Conservation (phyloP, 2,329 filamentous ascomycete species). For the Amylocarpus encephaloides region DNA sequence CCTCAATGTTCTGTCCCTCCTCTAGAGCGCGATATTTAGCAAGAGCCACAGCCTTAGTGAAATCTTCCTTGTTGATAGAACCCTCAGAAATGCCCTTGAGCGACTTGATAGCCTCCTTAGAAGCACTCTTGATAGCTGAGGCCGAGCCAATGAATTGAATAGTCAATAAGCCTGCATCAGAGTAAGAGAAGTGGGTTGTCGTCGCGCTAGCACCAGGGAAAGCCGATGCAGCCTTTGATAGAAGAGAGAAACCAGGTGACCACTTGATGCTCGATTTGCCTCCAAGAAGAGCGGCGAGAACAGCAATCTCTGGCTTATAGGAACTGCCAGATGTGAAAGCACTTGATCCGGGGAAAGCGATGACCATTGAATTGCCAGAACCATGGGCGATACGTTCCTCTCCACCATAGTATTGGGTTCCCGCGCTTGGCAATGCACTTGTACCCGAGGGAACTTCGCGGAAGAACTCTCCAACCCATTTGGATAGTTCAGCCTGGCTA, state of each 20-base stretch:
- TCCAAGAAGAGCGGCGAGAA: constrained; percentile 83
- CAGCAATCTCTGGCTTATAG: constrained; percentile 84
- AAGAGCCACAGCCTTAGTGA: constrained; percentile 84
- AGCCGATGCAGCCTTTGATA: constrained; percentile 69
- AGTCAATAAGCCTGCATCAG: constrained; percentile 84
- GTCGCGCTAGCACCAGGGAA: constrained; percentile 61
- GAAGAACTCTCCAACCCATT: constrained; percentile 95
- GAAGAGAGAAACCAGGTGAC: constrained; percentile 84
- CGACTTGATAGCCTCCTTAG: constrained; percentile 70
- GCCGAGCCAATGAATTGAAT: constrained; percentile 75
- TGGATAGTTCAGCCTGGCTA: constrained; percentile 65
- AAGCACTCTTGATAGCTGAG: constrained; percentile 63
- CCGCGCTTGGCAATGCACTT: constrained; percentile 47
- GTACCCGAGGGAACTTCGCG: constrained; percentile 54
- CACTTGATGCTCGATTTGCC: constrained; percentile 92
- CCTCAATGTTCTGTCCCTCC: constrained; percentile 68
- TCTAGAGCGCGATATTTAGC: constrained; percentile 92
- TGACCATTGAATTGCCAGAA: constrained; percentile 73
- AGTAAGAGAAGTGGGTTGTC: constrained; percentile 79
- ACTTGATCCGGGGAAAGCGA: constrained; percentile 89
- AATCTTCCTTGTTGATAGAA: constrained; percentile 71
- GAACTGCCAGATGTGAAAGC: constrained; percentile 58
- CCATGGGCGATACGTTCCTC: constrained; percentile 81
- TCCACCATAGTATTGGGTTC: constrained; percentile 87
- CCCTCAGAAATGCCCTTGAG: constrained; percentile 77